Conservation (phyloP, 169 alveolate genomes). For the Plasmodium gaboni region DNA sequence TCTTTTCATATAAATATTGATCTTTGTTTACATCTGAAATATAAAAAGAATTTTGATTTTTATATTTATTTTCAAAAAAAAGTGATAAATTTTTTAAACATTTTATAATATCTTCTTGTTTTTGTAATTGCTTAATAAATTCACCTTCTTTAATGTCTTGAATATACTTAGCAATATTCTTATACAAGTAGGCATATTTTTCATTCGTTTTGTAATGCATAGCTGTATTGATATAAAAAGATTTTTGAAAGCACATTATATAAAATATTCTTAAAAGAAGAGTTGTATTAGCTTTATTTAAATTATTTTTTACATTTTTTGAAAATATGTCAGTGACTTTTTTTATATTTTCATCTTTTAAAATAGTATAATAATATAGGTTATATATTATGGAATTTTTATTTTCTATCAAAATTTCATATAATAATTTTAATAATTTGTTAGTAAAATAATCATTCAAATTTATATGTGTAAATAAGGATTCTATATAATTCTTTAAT, state of each 20-base stretch:
- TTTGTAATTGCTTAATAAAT: conserved; percentile 63
- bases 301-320: conserved; percentile 39
- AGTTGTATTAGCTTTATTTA: conserved; percentile 60
- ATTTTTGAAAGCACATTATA: conserved; percentile 57
- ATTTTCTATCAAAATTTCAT: conserved; percentile 74
- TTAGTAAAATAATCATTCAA: conserved; percentile 64
- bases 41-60: conserved; percentile 65
- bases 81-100: conserved; percentile 57
- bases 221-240: conserved; percentile 24
- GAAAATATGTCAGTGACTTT: conserved; percentile 53
- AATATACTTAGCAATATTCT: conserved; percentile 39
- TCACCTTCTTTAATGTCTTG: conserved; percentile 21
- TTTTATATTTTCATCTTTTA: conserved; percentile 66
- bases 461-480: conserved; percentile 19
- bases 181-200: conserved; percentile 25
- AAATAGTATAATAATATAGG: conserved; percentile 56
- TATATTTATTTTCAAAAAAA: conserved; percentile 73
- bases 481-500: conserved; percentile 59
- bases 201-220: conserved; percentile 13
- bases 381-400: conserved; percentile 43
- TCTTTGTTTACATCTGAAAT: conserved; percentile 61
- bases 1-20: conserved; percentile 53
- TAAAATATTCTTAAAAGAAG: conserved; percentile 59
- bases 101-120: conserved; percentile 34
- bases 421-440: conserved; percentile 57